phyloP scores from a whole-genome alignment of 805 yeast species.

The Jamesozyma spencerorum region DNA sequence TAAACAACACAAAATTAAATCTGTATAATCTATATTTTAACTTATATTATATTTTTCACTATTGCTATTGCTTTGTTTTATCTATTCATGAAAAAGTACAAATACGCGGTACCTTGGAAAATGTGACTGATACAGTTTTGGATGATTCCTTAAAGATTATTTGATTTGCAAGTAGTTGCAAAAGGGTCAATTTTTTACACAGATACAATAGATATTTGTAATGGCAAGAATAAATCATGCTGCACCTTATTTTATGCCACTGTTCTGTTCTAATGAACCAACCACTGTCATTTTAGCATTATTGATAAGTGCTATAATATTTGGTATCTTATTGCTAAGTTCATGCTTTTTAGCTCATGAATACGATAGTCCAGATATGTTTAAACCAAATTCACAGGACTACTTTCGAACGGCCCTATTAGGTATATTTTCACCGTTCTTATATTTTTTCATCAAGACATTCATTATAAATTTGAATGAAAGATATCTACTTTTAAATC shows the following conservation, averaged over 20 bases:
- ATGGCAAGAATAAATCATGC: slow-evolving; percentile 28
- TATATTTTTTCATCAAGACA: slow-evolving; percentile 26
- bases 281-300: slow-evolving; percentile 14
- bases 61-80: no score
- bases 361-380: slow-evolving; percentile 24
- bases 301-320: slow-evolving; percentile 10
- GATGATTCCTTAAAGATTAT: no score
- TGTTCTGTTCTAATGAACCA: slow-evolving; percentile 27
- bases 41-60: no score
- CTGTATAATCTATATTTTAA: slow-evolving; percentile 1
- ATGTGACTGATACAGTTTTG: no score
- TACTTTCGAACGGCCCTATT: slow-evolving; percentile 32
- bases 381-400: slow-evolving; percentile 32
- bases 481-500: slow-evolving; percentile 22
- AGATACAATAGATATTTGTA: no score
- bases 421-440: slow-evolving; percentile 30
- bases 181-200: no score
- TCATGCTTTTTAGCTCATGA: slow-evolving; percentile 17
- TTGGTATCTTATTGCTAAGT: slow-evolving; percentile 13
- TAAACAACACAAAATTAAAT: slow-evolving; percentile 32
- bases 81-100: no score
- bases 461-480: slow-evolving; percentile 23
- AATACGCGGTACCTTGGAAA: no score
- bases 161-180: no score
- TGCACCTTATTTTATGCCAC: slow-evolving; percentile 28